These are phyloP conservation scores for Teratosphaeria nubilosa DNA, from an alignment of 2,329 filamentous ascomycete species.

Conservation along the genomic window DNA sequence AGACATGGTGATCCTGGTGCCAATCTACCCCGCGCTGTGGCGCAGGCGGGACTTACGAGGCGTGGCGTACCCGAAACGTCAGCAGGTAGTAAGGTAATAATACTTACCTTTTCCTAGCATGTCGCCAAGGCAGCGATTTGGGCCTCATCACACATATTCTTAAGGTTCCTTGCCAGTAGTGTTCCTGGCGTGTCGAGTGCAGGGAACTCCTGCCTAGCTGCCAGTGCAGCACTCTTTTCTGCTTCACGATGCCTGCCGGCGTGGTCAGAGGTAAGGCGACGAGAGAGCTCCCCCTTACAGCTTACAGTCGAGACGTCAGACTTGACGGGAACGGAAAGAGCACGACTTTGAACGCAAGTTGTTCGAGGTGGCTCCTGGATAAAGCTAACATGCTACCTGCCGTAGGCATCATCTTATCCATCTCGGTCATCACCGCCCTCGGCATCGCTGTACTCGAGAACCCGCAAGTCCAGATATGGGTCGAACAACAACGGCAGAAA, in stretches of 20 bases:
- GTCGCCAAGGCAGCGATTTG: too few relatives aligned
- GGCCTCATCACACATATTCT: background rate
- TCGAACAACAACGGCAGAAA: slow-evolving; percentile 51
- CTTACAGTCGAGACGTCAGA: background rate
- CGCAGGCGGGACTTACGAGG: too few relatives aligned
- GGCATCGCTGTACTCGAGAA: slow-evolving; percentile 55
- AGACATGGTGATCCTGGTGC: too few relatives aligned
- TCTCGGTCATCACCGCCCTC: slow-evolving; percentile 51
- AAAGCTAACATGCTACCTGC: slow-evolving; percentile 6
- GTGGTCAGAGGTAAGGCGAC: slow-evolving; percentile 12
- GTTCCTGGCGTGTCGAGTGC: background rate
- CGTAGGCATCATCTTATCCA: slow-evolving; percentile 52
- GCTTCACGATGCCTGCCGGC: slow-evolving; percentile 11
- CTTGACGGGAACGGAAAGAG: background rate
- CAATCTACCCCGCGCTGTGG: too few relatives aligned
- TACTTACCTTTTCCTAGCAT: too few relatives aligned
- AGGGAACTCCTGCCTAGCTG: background rate
- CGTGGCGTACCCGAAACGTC: too few relatives aligned
- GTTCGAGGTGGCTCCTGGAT: background rate
- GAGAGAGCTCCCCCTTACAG: background rate
- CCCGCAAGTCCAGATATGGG: slow-evolving; percentile 53
- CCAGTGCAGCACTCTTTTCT: background rate
- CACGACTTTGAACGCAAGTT: background rate
- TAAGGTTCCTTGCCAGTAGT: background rate
- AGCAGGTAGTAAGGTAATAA: too few relatives aligned